Conservation (phyloP, 23 red algal genomes). For the Agarophyton chilense region DNA sequence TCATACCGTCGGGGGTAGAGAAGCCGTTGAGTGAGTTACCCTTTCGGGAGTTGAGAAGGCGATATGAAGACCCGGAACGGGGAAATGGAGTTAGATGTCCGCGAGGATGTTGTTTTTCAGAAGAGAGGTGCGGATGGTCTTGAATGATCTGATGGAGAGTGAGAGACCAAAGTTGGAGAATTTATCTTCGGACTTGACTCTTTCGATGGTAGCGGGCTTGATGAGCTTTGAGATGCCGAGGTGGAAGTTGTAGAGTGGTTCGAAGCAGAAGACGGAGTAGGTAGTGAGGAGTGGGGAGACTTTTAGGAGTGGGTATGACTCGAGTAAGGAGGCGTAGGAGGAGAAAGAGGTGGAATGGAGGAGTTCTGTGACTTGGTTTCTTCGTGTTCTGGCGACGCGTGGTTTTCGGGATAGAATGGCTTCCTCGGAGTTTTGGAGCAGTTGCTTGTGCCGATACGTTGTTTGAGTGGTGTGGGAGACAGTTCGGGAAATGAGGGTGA, state of each 20-base stretch:
- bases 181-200: not conserved
- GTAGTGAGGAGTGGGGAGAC: not conserved
- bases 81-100: not conserved
- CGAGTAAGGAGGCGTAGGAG: not conserved
- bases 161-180: not conserved
- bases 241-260: slow-evolving; percentile 12
- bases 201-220: not conserved
- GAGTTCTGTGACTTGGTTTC: not conserved
- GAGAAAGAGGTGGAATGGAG: not conserved
- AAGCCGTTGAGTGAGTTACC: not conserved
- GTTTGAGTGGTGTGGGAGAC: not conserved
- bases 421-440: no score
- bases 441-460: no score
- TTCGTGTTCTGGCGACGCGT: not conserved
- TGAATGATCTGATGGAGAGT: not conserved
- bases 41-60: not conserved
- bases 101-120: not conserved
- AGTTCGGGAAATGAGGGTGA: not conserved
- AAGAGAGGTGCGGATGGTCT: not conserved
- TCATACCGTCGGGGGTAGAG: no score
- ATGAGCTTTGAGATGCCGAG: slow-evolving; percentile 23
- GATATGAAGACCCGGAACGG: no score
- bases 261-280: slow-evolving; percentile 1
- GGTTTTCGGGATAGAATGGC: not conserved
- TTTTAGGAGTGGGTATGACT: no score